phyloP scores from a whole-genome alignment of 78 protist genomes.

The Anaeramoeba flamelloides region DNA sequence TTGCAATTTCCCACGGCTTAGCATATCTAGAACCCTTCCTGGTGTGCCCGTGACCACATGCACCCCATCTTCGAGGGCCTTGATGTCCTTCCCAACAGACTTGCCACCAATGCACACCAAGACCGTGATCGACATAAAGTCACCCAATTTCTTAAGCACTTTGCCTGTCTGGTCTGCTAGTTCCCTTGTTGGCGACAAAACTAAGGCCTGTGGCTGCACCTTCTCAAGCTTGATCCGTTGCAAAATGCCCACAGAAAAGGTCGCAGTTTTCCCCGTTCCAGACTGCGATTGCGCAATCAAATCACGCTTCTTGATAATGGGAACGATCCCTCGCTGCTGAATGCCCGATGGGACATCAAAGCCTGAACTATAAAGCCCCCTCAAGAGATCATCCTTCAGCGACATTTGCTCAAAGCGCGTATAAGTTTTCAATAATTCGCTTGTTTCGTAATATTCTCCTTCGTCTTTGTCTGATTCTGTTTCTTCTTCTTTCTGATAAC shows the following conservation, averaged over 20 bases:
- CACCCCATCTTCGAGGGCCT: constrained; percentile 42
- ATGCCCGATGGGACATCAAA: constrained; percentile 93
- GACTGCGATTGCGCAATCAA: constrained; percentile 93
- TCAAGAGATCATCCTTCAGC: no score
- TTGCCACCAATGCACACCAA: constrained; percentile 52
- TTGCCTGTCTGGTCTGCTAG: constrained; percentile 89
- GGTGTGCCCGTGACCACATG: constrained; percentile 92
- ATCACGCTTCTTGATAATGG: constrained; percentile 84
- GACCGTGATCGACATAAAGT: constrained; percentile 54
- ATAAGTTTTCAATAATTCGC: no score
- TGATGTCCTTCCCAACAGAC: constrained; percentile 40
- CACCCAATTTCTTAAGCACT: constrained; percentile 78
- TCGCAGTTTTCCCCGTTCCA: constrained; percentile 89
- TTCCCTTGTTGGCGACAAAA: constrained; percentile 98
- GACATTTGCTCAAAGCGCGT: no score
- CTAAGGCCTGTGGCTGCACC: constrained; percentile 6
- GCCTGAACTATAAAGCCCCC: constrained; percentile 86
- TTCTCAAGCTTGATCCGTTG: constrained; percentile 25
- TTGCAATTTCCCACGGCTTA: constrained; percentile 13
- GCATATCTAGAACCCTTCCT: constrained; percentile 48
- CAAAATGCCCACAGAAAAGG: constrained; percentile 55
- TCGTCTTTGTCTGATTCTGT: no score
- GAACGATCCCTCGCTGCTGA: constrained; percentile 91
- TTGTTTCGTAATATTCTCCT: no score
- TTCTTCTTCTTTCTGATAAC: no score